phyloP scores from a whole-genome alignment of 1,139 yeast species.

The Kluyveromyces sp. region DNA sequence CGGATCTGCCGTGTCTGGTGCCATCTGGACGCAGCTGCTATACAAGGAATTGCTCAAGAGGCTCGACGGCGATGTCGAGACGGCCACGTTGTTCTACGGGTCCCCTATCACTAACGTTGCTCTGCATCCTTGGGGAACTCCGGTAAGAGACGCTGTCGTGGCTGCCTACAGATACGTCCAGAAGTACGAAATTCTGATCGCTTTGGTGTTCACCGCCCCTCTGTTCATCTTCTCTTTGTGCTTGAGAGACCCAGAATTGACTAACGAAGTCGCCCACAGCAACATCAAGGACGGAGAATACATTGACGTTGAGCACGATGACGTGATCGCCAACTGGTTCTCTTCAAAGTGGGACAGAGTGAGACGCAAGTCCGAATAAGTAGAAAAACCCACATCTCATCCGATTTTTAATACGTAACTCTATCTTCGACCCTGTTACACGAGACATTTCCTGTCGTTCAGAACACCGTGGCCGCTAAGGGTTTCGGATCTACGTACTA shows the following conservation, averaged over 20 bases:
- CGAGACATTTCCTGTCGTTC: too few species aligned
- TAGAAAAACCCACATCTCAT: not conserved
- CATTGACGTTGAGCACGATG: constrained; percentile 33
- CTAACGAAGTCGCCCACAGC: constrained; percentile 16
- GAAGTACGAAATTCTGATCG: constrained; percentile 46
- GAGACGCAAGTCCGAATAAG: constrained; percentile 3
- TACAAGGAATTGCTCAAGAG: constrained; percentile 25
- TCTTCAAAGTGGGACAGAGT: constrained; percentile 7
- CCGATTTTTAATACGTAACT: not conserved
- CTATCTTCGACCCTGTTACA: not conserved
- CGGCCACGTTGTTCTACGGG: constrained; percentile 42
- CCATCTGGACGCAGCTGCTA: constrained; percentile 50
- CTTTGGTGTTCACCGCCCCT: constrained; percentile 30
- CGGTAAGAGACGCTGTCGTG: constrained; percentile 48
- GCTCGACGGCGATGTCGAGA: constrained; percentile 23
- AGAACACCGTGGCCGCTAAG: too few species aligned
- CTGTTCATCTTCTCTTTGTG: constrained; percentile 41
- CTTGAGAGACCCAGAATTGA: constrained; percentile 46
- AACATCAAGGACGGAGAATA: constrained; percentile 37
- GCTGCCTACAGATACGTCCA: constrained; percentile 52
- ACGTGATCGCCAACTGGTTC: constrained; percentile 32
- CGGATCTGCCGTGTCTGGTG: constrained; percentile 44
- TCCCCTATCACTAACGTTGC: constrained; percentile 42
- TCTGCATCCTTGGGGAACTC: constrained; percentile 47
- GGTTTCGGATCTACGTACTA: too few species aligned